A percentile compares a stretch with the other conserved stretches of the same genome.
Evolutionary conservation across 2,329 filamentous ascomycete genomes (phyloP).

Genomic region (Colletotrichum eremochloae): DNA sequence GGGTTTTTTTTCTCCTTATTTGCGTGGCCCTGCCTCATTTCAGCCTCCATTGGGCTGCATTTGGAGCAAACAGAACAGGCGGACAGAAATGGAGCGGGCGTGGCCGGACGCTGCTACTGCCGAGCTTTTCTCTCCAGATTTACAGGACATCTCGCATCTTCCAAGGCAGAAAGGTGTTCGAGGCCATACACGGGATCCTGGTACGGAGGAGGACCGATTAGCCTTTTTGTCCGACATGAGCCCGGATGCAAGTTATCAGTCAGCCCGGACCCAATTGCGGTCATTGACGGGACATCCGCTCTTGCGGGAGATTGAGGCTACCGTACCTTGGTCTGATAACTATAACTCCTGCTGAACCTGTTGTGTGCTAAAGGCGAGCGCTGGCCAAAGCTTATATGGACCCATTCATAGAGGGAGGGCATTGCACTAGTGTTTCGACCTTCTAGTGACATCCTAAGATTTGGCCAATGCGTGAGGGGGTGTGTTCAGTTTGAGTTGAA

Average conservation of each 20-base stretch:
- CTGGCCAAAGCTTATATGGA: slow-evolving; percentile 40
- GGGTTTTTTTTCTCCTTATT: neutral
- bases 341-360: slow-evolving; percentile 30
- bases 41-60: neutral
- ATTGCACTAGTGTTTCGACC: slow-evolving; percentile 41
- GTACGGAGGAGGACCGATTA: slow-evolving; percentile 27
- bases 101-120: neutral
- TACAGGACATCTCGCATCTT: slow-evolving; percentile 20
- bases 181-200: slow-evolving; percentile 31
- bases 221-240: slow-evolving; percentile 8
- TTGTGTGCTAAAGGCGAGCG: slow-evolving; percentile 17
- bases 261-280: slow-evolving; percentile 30
- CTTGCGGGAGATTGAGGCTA: slow-evolving; percentile 21
- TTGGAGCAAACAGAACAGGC: neutral
- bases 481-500: slow-evolving; percentile 39
- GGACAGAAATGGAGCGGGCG: neutral
- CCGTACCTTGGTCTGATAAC: slow-evolving; percentile 27
- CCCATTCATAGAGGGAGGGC: slow-evolving; percentile 29
- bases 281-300: slow-evolving; percentile 14
- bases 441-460: slow-evolving; percentile 38
- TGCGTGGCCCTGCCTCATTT: slow-evolving; percentile 5
- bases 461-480: slow-evolving; percentile 28
- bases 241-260: slow-evolving; percentile 14
- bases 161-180: slow-evolving; percentile 27
- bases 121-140: slow-evolving; percentile 2